Base-by-base conservation (phyloP, 2,329 filamentous ascomycete species). In the Fusarium duplospermum region DNA sequence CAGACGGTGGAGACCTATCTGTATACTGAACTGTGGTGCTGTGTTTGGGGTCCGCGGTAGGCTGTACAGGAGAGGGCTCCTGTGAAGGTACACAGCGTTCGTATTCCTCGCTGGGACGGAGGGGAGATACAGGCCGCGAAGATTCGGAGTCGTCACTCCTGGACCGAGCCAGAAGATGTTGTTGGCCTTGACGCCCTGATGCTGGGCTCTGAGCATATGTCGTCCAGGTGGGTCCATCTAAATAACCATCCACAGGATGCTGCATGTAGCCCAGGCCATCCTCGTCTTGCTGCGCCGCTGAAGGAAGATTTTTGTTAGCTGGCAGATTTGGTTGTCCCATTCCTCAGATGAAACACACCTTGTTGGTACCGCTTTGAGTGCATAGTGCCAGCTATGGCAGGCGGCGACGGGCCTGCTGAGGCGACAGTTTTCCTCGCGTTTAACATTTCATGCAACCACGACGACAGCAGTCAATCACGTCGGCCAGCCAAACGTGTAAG, bases 31-130 rank as follows among this genome's bases (percentile, higher is more conserved):
- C 56, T 16, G 29, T 52, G n/a, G 56, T 58, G 54, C 27, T 50
- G 27, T 72, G 59, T 24, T 72, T 70, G 29, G 57, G 35, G 16
- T 50, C 54, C 22, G 42, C 29, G 58, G 22, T 35, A 20, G 45
- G 57, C 33, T 45, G 47, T 10, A 47, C 45, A 18, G 57, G 59
- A 52, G 56, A 71, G 14, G 60, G 27, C 27, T 61, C 52, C n/a
- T 66, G 29, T 13, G 45, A 62, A 24, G 58, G 40, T 16, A n/a
- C 54, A 59, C 56, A 27, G 4, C 27, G 56, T 27, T 63, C 69
- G 57, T 70, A 56, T 56, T 72, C 72, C 31, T 75, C 62, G 47
- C 54, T 63, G 29, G 52, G 54, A n/a, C 64, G 62, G 16, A 67
- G 27, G 36, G 67, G 67, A 35, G 65, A 66, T 18, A 66, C 36